phyloP scores from a whole-genome alignment of 768 basidiomycete species.

The Boletales sp. region DNA sequence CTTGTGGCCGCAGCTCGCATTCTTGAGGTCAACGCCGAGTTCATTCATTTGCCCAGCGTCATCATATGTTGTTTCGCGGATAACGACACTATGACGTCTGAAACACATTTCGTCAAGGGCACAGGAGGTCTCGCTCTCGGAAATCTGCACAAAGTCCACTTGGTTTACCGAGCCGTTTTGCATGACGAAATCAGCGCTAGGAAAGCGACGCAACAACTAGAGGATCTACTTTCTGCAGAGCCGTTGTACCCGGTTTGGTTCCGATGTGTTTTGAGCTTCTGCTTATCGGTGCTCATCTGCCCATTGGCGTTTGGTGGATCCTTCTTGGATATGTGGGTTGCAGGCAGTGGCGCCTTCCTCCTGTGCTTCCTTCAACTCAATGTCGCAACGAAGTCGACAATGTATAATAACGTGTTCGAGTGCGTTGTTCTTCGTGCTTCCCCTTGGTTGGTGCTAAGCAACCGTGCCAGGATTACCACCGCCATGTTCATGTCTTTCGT shows the following conservation, averaged over 20 bases:
- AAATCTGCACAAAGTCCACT: constrained; percentile 78
- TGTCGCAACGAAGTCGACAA: constrained; percentile 68
- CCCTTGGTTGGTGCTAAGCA: constrained; percentile 6
- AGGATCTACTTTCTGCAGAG: constrained; percentile 56
- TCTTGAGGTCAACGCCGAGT: constrained; percentile 88
- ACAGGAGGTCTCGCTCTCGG: constrained; percentile 77
- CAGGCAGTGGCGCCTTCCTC: constrained; percentile 64
- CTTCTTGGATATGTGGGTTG: constrained; percentile 82
- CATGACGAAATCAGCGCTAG: constrained; percentile 90
- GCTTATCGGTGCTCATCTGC: constrained; percentile 73
- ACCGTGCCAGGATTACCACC: constrained; percentile 63
- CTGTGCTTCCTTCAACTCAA: constrained; percentile 68
- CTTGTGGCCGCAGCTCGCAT: constrained; percentile 84
- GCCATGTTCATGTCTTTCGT: constrained; percentile 78
- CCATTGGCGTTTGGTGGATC: constrained; percentile 83
- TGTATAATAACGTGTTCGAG: constrained; percentile 94
- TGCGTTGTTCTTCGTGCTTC: constrained; percentile 27
- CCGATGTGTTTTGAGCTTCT: constrained; percentile 67
- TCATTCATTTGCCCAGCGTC: constrained; percentile 78
- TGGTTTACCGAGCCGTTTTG: constrained; percentile 81
- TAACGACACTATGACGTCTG: constrained; percentile 82
- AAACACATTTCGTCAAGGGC: constrained; percentile 86
- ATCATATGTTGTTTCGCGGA: constrained; percentile 90
- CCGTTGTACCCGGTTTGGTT: constrained; percentile 61
- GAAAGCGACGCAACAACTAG: constrained; percentile 61